Evolutionary conservation across 495 filamentous ascomycete species (phyloP).

Genomic region (Aspergillus panamensis): DNA sequence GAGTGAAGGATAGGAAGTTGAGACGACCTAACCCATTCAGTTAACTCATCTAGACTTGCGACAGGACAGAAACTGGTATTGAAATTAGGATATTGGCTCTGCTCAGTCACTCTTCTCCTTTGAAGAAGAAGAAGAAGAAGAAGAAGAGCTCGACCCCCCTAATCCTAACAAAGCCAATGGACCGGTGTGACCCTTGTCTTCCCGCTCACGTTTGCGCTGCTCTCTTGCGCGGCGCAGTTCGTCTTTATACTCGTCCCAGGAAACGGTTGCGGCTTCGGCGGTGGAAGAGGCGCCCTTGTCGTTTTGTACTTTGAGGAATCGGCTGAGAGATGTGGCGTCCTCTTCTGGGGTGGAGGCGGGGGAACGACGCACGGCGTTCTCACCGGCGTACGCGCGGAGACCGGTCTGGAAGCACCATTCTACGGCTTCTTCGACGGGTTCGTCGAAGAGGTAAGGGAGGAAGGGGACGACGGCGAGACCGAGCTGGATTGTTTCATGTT

Average conservation of each 20-base stretch:
- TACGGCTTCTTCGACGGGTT: constrained; percentile 85
- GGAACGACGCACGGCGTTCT: constrained; percentile 47
- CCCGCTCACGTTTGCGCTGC: constrained; percentile 26
- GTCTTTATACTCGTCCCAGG: constrained; percentile 42
- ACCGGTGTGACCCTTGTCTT: constrained; percentile 17
- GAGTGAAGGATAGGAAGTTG: too few species aligned
- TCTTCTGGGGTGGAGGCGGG: constrained; percentile 16
- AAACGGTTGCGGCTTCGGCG: constrained; percentile 22
- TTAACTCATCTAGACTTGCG: too few species aligned
- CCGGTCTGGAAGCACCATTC: constrained; percentile 85
- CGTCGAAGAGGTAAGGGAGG: constrained; percentile 84
- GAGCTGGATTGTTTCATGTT: constrained; percentile 42
- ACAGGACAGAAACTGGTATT: neutral
- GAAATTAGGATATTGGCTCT: neutral
- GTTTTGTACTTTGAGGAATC: constrained; percentile 16
- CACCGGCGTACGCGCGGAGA: constrained; percentile 66
- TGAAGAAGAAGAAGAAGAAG: constrained; percentile 10
- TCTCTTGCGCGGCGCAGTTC: constrained; percentile 32
- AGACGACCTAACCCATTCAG: neutral
- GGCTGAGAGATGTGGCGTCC: constrained; percentile 21
- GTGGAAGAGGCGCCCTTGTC: constrained; percentile 13
- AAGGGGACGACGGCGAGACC: constrained; percentile 85
- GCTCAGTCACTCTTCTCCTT: constrained; percentile 35
- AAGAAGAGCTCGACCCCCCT: constrained; percentile 10
- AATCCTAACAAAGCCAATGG: constrained; percentile 23